phyloP scores from a whole-genome alignment of 768 basidiomycete genomes.

The Mycena venus region DNA sequence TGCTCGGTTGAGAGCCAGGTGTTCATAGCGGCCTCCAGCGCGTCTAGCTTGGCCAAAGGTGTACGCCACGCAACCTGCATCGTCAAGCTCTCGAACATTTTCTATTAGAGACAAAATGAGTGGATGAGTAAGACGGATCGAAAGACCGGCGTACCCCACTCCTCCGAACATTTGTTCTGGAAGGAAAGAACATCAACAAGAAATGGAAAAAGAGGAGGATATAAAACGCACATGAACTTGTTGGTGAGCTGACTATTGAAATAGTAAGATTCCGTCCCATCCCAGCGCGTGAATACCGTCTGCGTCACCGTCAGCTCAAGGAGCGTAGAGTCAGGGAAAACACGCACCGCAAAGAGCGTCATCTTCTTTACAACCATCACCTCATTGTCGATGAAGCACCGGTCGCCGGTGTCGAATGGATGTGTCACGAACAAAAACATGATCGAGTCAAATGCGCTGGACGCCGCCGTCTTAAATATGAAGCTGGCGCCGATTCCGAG shows the following conservation, averaged over 20 bases:
- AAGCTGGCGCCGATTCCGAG: conserved; percentile 82
- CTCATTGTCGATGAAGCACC: conserved; percentile 83
- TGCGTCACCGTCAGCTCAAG: conserved; percentile 34
- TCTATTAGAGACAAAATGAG: conserved; percentile 50
- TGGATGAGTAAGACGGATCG: conserved; percentile 21
- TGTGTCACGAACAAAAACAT: conserved; percentile 89
- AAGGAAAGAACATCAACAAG: background rate
- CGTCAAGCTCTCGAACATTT: conserved; percentile 76
- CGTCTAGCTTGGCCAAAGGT: conserved; percentile 78
- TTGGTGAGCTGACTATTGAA: conserved; percentile 83
- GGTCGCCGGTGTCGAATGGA: conserved; percentile 74
- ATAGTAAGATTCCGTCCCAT: conserved; percentile 86
- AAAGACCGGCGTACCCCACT: conserved; percentile 63
- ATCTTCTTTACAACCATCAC: conserved; percentile 85
- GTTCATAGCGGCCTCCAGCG: conserved; percentile 75
- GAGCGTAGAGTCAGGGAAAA: background rate
- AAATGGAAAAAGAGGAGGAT: conserved; percentile 6
- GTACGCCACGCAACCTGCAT: conserved; percentile 86
- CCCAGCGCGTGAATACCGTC: conserved; percentile 79
- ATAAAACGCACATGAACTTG: conserved; percentile 74
- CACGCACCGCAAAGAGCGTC: conserved; percentile 77
- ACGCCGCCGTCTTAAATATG: conserved; percentile 82
- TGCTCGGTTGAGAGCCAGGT: conserved; percentile 85
- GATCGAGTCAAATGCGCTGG: conserved; percentile 81
- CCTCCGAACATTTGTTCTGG: conserved; percentile 78